Base-by-base conservation (phyloP, 2,329 filamentous ascomycete genomes). In the Pseudogymnoascus sp. region DNA sequence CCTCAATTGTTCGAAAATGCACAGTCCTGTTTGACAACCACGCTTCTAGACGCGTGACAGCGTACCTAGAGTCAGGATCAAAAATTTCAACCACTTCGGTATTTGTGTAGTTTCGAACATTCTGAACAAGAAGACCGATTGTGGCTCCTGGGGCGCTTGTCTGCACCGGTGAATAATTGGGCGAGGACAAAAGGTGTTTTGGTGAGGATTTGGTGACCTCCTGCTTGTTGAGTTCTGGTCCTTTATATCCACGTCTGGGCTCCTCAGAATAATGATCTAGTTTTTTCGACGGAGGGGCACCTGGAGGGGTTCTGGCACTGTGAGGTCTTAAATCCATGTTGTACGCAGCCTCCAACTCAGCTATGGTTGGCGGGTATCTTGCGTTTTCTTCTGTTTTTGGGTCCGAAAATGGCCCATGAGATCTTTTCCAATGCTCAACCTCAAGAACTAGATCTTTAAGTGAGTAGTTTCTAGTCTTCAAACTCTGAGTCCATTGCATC, bases 401-500 rank as follows among this genome's bases (percentile, higher is more conserved):
- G 27, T 55, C 45, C n/a, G 10, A 10, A 18, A 55, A 55, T 8
- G 45, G 45, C 9, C 45, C 45, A 33, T 33, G 13, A 7, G 27
- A 12, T 13, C 45, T 55, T 18, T 65, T 66, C 69, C 66, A 71
- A 10, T 48, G 33, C 8, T 59, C 27, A 8, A 71, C 42, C 8
- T 63, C 61, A 4, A 42, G 35, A 7, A 65, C 48, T 1, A 71
- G 31, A 5, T 64, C 62, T 8, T 60, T n/a, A 37, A 67, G 55
- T 1, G 3, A 15, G 10, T 70, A 62, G 1, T 64, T 65, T 45
- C 65, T 64, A n/a, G 59, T 9, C 9, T 62, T 59, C 12, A 71
- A 60, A 5, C 65, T 66, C 59, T 67, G 62, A 6, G 45, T 60
- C 69, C 69, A 71, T 40, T 69, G 68, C 29, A 61, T 61, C n/a